Evolutionary conservation across 2,329 filamentous ascomycete genomes (phyloP), one percentile per base, ranked within the genome.

Genomic region (Achaetomium macrosporum): DNA sequence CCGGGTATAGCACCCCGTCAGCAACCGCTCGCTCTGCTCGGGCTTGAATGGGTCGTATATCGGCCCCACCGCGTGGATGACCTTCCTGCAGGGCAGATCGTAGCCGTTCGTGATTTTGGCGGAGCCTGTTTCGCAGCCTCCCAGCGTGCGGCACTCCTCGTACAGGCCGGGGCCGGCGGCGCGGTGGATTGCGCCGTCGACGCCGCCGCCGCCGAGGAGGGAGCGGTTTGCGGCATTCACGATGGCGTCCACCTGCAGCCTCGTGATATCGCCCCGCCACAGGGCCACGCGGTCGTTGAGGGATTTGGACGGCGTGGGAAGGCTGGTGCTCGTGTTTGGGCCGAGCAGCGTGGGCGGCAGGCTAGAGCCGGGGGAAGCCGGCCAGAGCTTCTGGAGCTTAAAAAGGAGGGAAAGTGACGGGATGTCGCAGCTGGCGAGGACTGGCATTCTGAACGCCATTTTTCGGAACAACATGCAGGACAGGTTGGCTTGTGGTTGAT

Each of bases 61-160:
- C 0, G 93, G 93, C 0, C 93, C 93, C 3, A 96, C 92, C 16
- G 93, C 83, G 68, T 97, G 93, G 51, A 97, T 95, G 60, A 97
- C 80, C 59, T 87, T 84, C 53, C 80, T 77, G 63, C 84, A 86
- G 0, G 90, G 90, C 20, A 97, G 74, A 0, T 81, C 64, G 69
- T 93, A 90, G 9, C 83, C 92, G 35, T 73, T 68, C 0, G 93
- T 96, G 64, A 96, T 90, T 67, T 92, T 92, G 25, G 90, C 88
- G 25, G 79, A 75, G 47, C 93, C 92, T 0, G 88, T 92, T 1
- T 61, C 68, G 68, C 91, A 96, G 47, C 90, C 88, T 44, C 76
- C 66, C 2, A 96, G 76, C 0, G 68, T 77, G n/a, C 72, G 69
- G 69, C 92, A 96, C 72, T 93, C 92, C 9, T 73, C 64, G 17